Evolutionary conservation across 208 protist species (phyloP), one percentile per base, ranked within the genome.

Genomic region (Trypanosoma scelopori): DNA sequence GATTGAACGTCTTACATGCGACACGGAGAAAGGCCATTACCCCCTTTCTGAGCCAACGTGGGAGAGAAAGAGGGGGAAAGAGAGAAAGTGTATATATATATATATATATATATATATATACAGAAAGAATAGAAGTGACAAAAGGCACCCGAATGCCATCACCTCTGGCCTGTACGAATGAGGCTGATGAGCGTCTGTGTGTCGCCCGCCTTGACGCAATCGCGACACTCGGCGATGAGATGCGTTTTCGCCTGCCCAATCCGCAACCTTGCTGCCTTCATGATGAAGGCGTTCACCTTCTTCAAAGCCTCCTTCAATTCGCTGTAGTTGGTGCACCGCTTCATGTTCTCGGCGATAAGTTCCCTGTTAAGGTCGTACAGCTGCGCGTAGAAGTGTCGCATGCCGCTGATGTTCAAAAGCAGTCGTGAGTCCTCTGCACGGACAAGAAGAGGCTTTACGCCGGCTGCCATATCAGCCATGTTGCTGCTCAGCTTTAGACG

Each of bases 261-360:
- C 12, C 96, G 88, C 43, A 98, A 63, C 49, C 79, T 75, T 28
- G 79, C 91, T 0, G 91, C 93, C 53, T 82, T 87, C 84, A 98
- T 92, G 48, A 98, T 98, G 73, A 92, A 97, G 41, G 71, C 72
- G 62, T 98, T 98, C 18, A 98, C 77, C 37, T 94, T 78, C 65
- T 96, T 97, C 63, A 98, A 74, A 27, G 79, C 67, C 16, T 42
- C 46, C 52, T 97, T 88, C 23, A 98, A 83, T 68, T 93, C 89
- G 4, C 87, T 75, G 67, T 96, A 95, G 68, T 98, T 98, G 56
- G 78, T 89, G n/a, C 74, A 75, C 6, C 94, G 87, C 80, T 98
- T 98, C 60, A 79, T 74, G 74, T 97, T 97, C 76, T 98, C 94
- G 30, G 78, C 86, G 7, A 98, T 72, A 37, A 98, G 81, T 59